Base-by-base conservation (phyloP, 2,329 filamentous ascomycete species). In the Aschersonia sp. region DNA sequence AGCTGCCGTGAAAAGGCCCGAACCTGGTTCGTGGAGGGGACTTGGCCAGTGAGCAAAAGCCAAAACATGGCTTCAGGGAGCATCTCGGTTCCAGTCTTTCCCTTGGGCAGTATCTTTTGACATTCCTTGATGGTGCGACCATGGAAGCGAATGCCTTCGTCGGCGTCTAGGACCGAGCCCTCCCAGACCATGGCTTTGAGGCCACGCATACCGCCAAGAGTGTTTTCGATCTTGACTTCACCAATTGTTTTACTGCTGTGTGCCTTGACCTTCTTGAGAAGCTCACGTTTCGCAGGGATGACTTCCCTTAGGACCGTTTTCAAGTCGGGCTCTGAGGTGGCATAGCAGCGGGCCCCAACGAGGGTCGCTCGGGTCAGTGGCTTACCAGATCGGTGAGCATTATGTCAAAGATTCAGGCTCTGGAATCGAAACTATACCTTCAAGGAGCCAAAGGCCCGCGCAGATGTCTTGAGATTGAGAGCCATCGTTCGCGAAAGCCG, bases 121-220 rank as follows among this genome's bases (percentile, higher is more conserved):
- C 92, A 98, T 63, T 98, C 90, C 70, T 94, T 94, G 74, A 98
- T 98, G 53, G 89, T 95, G 60, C 84, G 84, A 63, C 92, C 92
- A 65, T 97, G 92, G 76, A 98, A 98, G 53, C 90, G 86, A 63
- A 98, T 98, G 50, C 92, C 92, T 70, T 97, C 89, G 61, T 98
- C 84, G 56, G 92, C 84, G 62, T 98, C 92, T 45, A 98, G 81
- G 30, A 97, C 90, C 9, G 89, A 95, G 44, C 92, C 92, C 68
- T 98, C 92, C 92, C 92, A 98, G 47, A 98, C 78, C 88, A 98
- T 95, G 56, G 89, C 86, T 71, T 95, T 95, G 56, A 98, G 78
- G 40, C 90, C 90, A 67, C 89, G 85, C 92, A 97, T 97, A 60
- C 92, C 92, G 58, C 92, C 92, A 56, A 97, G 79, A 29, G 87